Percentiles rank a stretch among this genome's conserved stretches.
phyloP scores from a whole-genome alignment of 345 rosid species.

The sweet orange (Citrus sinensis) region DNA sequence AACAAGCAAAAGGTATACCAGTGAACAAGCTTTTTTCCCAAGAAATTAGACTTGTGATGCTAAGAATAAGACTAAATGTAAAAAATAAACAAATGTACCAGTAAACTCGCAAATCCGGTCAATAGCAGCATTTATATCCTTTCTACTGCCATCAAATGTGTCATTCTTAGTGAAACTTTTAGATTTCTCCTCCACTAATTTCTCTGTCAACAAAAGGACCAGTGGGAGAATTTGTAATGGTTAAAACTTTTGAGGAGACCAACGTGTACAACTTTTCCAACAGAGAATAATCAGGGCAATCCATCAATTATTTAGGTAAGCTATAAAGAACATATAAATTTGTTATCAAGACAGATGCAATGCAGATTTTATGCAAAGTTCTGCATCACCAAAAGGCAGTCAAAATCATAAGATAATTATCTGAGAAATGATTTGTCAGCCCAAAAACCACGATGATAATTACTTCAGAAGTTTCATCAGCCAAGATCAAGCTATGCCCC shows the following conservation, averaged over 20 bases:
- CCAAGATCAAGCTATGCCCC: background rate
- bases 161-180: constrained; percentile 67
- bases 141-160: constrained; percentile 84
- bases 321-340: background rate
- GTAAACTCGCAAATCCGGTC: constrained; percentile 84
- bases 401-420: background rate
- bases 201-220: constrained; percentile 31
- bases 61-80: background rate
- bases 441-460: background rate
- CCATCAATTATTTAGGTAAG: background rate
- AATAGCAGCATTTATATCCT: constrained; percentile 82
- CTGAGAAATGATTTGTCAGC: background rate
- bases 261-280: background rate
- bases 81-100: constrained; percentile 41
- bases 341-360: background rate
- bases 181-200: constrained; percentile 63
- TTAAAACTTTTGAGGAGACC: background rate
- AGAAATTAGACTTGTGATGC: background rate
- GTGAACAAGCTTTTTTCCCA: constrained; percentile 4
- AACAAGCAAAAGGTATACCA: constrained; percentile 21
- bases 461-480: background rate
- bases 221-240: background rate
- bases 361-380: background rate
- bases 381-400: background rate
- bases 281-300: background rate